Evolutionary conservation across 345 rosid species (phyloP).

Genomic region (Euphorbia pulcherrima): DNA sequence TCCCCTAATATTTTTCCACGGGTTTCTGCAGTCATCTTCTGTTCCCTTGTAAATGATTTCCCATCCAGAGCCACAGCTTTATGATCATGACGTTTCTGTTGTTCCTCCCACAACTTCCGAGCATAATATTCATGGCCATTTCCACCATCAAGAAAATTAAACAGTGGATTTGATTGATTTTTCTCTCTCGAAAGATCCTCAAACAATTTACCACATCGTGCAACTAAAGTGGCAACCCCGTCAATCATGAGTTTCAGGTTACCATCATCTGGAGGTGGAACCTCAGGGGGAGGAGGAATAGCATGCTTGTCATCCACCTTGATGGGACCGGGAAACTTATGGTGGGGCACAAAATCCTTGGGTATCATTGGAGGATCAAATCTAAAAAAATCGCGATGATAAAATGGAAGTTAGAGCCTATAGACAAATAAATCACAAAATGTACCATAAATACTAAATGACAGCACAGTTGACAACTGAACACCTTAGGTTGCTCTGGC

Average conservation of each 20-base stretch:
- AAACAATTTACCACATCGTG: constrained; percentile 84
- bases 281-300: constrained; percentile 62
- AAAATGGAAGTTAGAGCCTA: not conserved
- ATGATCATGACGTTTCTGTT: constrained; percentile 55
- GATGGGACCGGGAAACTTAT: constrained; percentile 61
- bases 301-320: constrained; percentile 42
- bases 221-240: constrained; percentile 90
- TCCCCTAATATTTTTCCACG: constrained; percentile 89
- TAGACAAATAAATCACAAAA: not conserved
- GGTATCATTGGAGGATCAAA: constrained; percentile 80
- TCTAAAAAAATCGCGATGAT: constrained; percentile 32
- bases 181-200: constrained; percentile 97
- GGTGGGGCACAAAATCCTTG: constrained; percentile 69
- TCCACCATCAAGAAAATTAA: constrained; percentile 87
- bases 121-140: constrained; percentile 73
- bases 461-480: not conserved
- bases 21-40: constrained; percentile 77
- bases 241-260: constrained; percentile 72
- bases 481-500: not conserved
- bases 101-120: constrained; percentile 88
- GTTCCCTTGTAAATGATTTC: constrained; percentile 42
- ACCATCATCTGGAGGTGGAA: constrained; percentile 71
- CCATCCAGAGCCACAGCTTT: constrained; percentile 47
- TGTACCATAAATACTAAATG: not conserved
- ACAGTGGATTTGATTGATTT: constrained; percentile 76